Conservation (phyloP, 139 green algal genomes). For the Asterochloris erici region DNA sequence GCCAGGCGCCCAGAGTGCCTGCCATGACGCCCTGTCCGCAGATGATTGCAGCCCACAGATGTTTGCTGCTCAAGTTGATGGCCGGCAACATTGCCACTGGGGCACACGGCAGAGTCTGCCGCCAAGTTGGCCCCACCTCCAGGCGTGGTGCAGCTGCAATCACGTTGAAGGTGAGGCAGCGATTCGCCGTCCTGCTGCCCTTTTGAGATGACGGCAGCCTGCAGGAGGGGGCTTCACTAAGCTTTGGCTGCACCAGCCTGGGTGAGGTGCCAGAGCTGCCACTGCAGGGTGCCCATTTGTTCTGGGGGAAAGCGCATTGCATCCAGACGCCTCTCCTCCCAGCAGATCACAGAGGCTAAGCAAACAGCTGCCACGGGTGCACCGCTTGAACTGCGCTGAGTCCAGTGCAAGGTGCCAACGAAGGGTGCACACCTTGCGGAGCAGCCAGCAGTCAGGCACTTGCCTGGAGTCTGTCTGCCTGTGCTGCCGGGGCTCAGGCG, state of each 20-base stretch:
- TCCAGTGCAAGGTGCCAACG: not conserved
- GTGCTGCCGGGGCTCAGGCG: slow-evolving; percentile 28
- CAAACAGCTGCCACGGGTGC: not conserved
- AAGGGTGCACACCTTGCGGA: not conserved
- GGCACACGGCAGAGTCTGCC: not conserved
- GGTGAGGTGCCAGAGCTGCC: not conserved
- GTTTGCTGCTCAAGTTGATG: not conserved
- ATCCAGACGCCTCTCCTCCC: not conserved
- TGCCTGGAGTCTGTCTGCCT: slow-evolving; percentile 16
- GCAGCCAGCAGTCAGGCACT: not conserved
- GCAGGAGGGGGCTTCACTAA: not conserved
- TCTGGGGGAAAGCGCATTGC: no score
- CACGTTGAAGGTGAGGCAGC: slow-evolving; percentile 8
- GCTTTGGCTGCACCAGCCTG: not conserved
- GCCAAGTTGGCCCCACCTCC: not conserved
- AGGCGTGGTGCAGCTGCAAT: slow-evolving; percentile 14
- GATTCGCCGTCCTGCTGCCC: slow-evolving; percentile 4
- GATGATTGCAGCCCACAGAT: no score
- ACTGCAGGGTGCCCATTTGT: not conserved
- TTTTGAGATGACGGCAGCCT: slow-evolving; percentile 2
- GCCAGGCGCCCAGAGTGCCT: no score
- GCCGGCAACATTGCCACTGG: not conserved
- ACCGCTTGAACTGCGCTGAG: not conserved
- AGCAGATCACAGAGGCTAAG: not conserved
- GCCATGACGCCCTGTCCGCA: not conserved